Conservation (phyloP, 495 filamentous ascomycete genomes). For the Xylaria venustula region DNA sequence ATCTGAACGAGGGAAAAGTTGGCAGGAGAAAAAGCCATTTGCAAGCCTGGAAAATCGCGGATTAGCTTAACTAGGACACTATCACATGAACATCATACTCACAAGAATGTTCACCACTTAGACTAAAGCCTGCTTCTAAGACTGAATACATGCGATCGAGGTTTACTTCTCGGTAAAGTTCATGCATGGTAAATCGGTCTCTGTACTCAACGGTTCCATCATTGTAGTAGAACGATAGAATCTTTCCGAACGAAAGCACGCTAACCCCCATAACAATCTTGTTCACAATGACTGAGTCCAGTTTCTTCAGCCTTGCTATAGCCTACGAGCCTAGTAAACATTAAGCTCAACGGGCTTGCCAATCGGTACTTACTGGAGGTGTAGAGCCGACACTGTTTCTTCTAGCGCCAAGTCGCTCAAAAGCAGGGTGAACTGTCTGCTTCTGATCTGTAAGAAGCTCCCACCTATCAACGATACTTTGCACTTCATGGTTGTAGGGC, state of each 20-base stretch:
- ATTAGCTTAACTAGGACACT: constrained; percentile 12
- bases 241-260: constrained; percentile 62
- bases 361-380: constrained; percentile 34
- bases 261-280: constrained; percentile 69
- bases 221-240: constrained; percentile 66
- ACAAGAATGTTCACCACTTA: constrained; percentile 24
- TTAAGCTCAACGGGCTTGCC: not conserved
- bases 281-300: constrained; percentile 62
- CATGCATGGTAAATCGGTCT: constrained; percentile 65
- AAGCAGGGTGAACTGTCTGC: constrained; percentile 64
- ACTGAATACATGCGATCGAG: constrained; percentile 51
- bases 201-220: constrained; percentile 79
- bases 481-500: constrained; percentile 57
- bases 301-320: constrained; percentile 59
- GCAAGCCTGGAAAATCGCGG: constrained; percentile 49
- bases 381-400: constrained; percentile 52
- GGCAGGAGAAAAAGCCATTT: constrained; percentile 73
- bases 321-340: constrained; percentile 41
- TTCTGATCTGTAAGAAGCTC: constrained; percentile 62
- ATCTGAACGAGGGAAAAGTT: constrained; percentile 64
- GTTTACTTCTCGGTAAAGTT: constrained; percentile 61
- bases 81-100: constrained; percentile 3
- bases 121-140: constrained; percentile 24
- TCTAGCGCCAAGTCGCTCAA: constrained; percentile 68
- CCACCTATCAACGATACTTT: constrained; percentile 75